Evolutionary conservation across 2,329 filamentous ascomycete genomes (phyloP), one percentile per base, ranked within the genome.

Genomic region (Ramularia collo-cygni): DNA sequence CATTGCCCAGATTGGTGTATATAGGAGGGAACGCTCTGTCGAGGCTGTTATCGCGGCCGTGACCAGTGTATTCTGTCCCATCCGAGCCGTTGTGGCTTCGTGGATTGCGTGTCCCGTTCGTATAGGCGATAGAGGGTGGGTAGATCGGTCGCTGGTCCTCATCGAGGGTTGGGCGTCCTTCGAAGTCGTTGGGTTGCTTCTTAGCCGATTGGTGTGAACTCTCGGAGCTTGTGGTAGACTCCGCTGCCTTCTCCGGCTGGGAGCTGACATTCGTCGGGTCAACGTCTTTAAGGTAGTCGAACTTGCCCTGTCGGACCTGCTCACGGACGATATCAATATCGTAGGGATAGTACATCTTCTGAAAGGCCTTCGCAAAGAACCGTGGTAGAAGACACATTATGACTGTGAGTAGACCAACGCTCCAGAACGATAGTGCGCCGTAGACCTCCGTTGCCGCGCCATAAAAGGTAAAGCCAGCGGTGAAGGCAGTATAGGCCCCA

Each of bases 311-410:
- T 18, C 77, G 77, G 46, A 93, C 79, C 68, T 96, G 88, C 64
- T 98, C 92, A 34, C 92, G 86, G 56, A 98, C 81, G 50, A 98
- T 94, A 61, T 98, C 92, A 43, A 95, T 72, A 56, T 98, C 92
- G 52, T 83, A 82, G 3, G 92, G 92, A 63, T 83, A 85, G 67
- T 88, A 96, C 39, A 95, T 84, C 67, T 98, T 98, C 64, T 96
- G 92, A 35, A 92, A 66, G 21, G 81, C 72, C 67, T 98, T 98
- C 68, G 85, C 74, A 34, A 78, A 76, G 62, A 96, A 95, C 17
- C 92, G 81, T 8, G 92, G 92, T 43, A 94, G 79, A 36, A 98
- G 68, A 63, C 85, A 90, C 40, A 94, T 76, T 48, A 87, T 74
- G 1, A 88, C 78, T 2, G 85, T 87, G 40, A 95, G 68, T 35